Percentiles rank a stretch among this genome's conserved stretches.
phyloP scores from a whole-genome alignment of 176 grass and related monocot genomes.

The Ensete glaucum region DNA sequence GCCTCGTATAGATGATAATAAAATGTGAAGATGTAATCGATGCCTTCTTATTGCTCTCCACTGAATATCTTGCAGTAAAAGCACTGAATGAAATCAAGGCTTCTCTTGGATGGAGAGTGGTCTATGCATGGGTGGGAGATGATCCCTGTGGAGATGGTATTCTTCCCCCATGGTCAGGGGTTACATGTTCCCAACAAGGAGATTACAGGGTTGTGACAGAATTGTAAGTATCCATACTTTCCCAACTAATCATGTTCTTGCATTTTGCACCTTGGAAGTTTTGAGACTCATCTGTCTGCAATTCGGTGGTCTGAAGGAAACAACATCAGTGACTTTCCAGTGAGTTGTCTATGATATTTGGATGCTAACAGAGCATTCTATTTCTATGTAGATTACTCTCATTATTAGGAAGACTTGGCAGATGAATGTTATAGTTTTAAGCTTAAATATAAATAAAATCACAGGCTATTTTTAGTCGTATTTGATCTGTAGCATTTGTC shows the following conservation, averaged over 20 bases:
- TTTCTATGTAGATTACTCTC: neutral
- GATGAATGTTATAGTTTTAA: neutral
- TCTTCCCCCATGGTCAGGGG: constrained; percentile 93
- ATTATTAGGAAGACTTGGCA: neutral
- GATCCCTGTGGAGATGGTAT: constrained; percentile 88
- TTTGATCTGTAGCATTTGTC: neutral
- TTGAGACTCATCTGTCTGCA: too few relatives aligned
- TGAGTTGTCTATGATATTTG: too few relatives aligned
- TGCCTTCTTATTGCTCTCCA: constrained; percentile 7
- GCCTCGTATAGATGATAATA: neutral
- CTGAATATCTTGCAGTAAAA: constrained; percentile 64
- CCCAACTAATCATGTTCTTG: neutral
- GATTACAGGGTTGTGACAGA: constrained; percentile 98
- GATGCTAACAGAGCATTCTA: too few relatives aligned
- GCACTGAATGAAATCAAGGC: constrained; percentile 96
- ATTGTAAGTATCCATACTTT: constrained; percentile 47
- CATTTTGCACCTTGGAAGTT: neutral
- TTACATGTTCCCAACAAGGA: constrained; percentile 87
- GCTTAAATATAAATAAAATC: neutral
- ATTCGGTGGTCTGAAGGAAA: too few relatives aligned
- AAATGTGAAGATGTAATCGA: neutral
- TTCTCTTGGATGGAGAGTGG: constrained; percentile 90
- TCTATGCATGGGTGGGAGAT: constrained; percentile 96
- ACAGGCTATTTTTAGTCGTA: neutral
- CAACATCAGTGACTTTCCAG: too few relatives aligned